Percentiles rank a stretch among this genome's conserved stretches.
Evolutionary conservation across 148 eudicot species (phyloP).

Genomic region (Spergularia marina): DNA sequence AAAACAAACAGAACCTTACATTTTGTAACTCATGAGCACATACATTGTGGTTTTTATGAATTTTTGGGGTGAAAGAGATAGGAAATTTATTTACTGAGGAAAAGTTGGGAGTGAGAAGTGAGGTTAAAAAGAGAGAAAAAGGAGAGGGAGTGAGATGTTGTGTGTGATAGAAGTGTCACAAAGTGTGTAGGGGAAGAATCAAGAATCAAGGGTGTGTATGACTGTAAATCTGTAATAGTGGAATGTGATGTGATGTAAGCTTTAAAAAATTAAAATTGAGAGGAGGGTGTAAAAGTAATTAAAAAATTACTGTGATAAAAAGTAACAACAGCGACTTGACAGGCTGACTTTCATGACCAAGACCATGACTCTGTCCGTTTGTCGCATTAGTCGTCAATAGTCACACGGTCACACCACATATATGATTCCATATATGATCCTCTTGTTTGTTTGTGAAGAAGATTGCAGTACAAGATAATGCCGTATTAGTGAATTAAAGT

Average conservation of each 20-base stretch:
- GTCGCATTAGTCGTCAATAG: neutral
- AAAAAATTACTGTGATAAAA: neutral
- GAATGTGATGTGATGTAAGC: neutral
- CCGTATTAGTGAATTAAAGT: too few relatives aligned
- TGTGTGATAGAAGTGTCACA: neutral
- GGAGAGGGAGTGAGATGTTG: neutral
- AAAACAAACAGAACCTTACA: neutral
- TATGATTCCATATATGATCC: too few relatives aligned
- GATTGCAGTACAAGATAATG: too few relatives aligned
- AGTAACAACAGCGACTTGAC: conserved; percentile 4
- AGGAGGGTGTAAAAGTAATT: neutral
- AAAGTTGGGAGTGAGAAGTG: too few relatives aligned
- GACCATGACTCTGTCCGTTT: neutral
- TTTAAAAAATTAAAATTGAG: too few relatives aligned
- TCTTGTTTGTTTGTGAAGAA: too few relatives aligned
- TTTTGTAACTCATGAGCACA: neutral
- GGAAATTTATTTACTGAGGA: neutral
- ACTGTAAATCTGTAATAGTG: too few relatives aligned
- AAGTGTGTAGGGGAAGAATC: neutral
- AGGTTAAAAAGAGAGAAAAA: neutral
- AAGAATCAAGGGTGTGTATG: neutral
- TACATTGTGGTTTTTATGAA: neutral
- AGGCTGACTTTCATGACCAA: neutral
- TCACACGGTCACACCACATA: too few relatives aligned
- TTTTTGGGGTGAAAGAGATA: neutral